These are phyloP conservation scores for Avena eriantha DNA, from an alignment of 176 grass and related monocot species.

Conservation along the genomic window DNA sequence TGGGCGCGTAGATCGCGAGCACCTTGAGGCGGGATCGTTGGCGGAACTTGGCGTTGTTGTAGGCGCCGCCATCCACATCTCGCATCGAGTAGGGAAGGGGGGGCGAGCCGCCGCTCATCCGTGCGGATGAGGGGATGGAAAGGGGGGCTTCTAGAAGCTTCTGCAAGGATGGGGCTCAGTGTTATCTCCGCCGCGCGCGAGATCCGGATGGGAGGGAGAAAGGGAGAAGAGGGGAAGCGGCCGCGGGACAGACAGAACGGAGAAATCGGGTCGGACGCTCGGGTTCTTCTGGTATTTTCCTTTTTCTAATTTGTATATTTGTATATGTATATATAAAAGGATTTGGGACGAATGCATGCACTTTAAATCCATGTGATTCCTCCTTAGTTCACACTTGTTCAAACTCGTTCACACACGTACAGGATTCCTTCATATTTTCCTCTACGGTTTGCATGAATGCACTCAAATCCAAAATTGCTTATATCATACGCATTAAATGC, in stretches of 20 bases:
- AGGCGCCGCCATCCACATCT: constrained; percentile 63
- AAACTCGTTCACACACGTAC: no score
- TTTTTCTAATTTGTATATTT: no score
- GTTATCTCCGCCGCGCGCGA: constrained; percentile 23
- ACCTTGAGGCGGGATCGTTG: constrained; percentile 91
- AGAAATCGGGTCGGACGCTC: constrained; percentile 26
- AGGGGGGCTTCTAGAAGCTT: constrained; percentile 42
- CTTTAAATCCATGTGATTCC: no score
- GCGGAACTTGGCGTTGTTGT: constrained; percentile 98
- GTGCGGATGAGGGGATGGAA: constrained; percentile 25
- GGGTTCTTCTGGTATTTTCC: neutral
- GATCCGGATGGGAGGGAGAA: constrained; percentile 37
- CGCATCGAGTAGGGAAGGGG: constrained; percentile 75
- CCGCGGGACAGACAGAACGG: constrained; percentile 12
- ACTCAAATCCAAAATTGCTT: no score
- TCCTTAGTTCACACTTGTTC: no score
- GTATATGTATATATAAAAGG: no score
- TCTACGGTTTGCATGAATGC: no score
- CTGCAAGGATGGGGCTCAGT: neutral
- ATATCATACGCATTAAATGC: no score
- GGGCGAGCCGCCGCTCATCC: constrained; percentile 43
- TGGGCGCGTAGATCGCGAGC: neutral
- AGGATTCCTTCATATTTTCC: no score
- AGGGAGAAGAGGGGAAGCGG: neutral
- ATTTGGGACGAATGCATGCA: no score